Base-by-base conservation (phyloP, 2,329 filamentous ascomycete species). In the Colletotrichum sp. region DNA sequence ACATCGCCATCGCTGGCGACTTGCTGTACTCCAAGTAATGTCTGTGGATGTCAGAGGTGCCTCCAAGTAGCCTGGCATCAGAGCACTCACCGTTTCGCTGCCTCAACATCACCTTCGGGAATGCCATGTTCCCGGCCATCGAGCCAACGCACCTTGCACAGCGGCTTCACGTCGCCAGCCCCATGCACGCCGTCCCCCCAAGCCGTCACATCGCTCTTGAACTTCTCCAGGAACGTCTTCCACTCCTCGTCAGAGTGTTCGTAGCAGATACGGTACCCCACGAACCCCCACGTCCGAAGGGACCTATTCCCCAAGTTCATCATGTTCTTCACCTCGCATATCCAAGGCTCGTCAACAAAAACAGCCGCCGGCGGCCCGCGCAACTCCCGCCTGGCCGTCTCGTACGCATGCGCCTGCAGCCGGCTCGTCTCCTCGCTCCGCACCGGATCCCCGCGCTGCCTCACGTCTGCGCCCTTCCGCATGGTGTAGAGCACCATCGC, bases 121-220 rank as follows among this genome's bases (percentile, higher is more conserved):
- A 81, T 75, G 2, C 30, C 75, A 0, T 76, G 26, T 9, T 81
- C 77, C 21, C 72, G 26, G 0, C 74, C 79, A 75, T 83, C 80
- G 0, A 78, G 34, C 81, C 81, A 83, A 1, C 79, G 63, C 3
- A 82, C 71, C 36, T 77, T 79, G 3, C 76, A 80, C 1, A 66
- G 34, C 1, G 64, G 70, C 6, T 80, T 72, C 4, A 81, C 43
- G 2, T 76, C 71, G 4, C 78, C 70, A 0, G 79, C 76, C 0
- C 68, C 78, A 0, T 39, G 39, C 5, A 75, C 66, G 1, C 75
- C 79, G 3, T 77, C 28, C 5, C 68, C 72, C 72, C 72, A 75
- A n/a, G 12, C 52, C 68, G 68, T 72, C 10, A 67, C 72, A 8
- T 72, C 28, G 18, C 34, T 21, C 12, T 36, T 66, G 8, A 75